These are phyloP conservation scores for Fraxinus dipetala DNA, from an alignment of 305 asterid species.

Conservation along the genomic window DNA sequence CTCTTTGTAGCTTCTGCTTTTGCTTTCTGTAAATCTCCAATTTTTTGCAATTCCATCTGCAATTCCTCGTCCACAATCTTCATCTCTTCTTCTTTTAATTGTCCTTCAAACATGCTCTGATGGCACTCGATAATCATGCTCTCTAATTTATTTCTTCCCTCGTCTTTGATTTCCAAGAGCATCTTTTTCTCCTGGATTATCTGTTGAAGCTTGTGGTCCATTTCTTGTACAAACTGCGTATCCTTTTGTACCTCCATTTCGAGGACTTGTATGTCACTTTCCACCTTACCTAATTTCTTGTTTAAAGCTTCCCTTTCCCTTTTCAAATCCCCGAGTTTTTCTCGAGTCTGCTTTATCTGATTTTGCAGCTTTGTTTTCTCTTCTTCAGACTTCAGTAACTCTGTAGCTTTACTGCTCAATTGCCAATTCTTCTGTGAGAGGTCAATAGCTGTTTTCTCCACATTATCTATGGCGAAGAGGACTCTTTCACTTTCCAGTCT, in stretches of 20 bases:
- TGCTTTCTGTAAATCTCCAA: constrained; percentile 37
- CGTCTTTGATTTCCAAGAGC: constrained; percentile 51
- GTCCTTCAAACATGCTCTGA: constrained; percentile 58
- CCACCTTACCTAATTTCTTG: constrained; percentile 41
- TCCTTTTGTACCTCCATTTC: constrained; percentile 47
- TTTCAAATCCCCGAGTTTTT: constrained; percentile 43
- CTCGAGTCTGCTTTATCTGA: constrained; percentile 52
- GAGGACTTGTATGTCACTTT: constrained; percentile 37
- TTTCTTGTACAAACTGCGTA: constrained; percentile 36
- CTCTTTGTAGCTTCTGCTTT: constrained; percentile 41
- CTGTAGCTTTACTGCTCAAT: constrained; percentile 69
- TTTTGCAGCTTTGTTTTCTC: constrained; percentile 64
- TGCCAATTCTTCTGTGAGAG: constrained; percentile 49
- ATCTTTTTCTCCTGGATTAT: constrained; percentile 51
- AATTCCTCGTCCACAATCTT: constrained; percentile 55
- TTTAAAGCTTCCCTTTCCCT: constrained; percentile 53
- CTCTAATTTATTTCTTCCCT: constrained; percentile 52
- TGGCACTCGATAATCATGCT: constrained; percentile 57
- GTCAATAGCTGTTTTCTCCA: constrained; percentile 42
- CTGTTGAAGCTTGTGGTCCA: constrained; percentile 44
- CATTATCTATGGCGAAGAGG: constrained; percentile 81
- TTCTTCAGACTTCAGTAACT: constrained; percentile 70
- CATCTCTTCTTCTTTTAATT: constrained; percentile 60
- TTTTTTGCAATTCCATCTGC: constrained; percentile 24
- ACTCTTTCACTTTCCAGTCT: constrained; percentile 74